These are phyloP conservation scores for Erodium trifolium DNA, from an alignment of 441 rosid species.

Conservation along the genomic window DNA sequence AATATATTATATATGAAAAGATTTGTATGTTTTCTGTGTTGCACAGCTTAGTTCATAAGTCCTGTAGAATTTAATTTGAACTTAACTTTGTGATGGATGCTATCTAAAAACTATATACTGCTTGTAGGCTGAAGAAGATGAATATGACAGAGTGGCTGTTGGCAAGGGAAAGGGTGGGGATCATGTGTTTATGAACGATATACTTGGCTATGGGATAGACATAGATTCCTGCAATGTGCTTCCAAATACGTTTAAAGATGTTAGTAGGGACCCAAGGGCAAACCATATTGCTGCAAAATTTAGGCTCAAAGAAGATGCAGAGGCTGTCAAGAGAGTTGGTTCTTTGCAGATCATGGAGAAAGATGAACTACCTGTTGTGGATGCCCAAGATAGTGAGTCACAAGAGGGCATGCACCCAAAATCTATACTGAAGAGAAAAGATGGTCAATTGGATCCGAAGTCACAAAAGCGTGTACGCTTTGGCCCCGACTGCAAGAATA, in stretches of 20 bases:
- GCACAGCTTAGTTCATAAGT: too few relatives aligned
- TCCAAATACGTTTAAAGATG: constrained; percentile 10
- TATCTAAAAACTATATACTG: constrained; percentile 26
- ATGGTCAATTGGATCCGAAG: constrained; percentile 23
- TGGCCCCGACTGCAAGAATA: constrained; percentile 23
- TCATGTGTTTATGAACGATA: constrained; percentile 27
- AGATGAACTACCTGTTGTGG: constrained; percentile 13
- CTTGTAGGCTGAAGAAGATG: constrained; percentile 46
- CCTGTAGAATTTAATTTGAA: neutral
- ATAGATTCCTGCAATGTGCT: constrained; percentile 21
- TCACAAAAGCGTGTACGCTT: constrained; percentile 39
- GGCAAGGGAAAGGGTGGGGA: constrained; percentile 30
- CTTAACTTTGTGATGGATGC: neutral
- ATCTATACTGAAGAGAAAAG: constrained; percentile 44
- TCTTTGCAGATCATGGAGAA: constrained; percentile 12
- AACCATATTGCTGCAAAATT: constrained; percentile 32
- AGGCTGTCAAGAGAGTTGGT: constrained; percentile 24
- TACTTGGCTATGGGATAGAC: constrained; percentile 16
- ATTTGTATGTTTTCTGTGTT: too few relatives aligned
- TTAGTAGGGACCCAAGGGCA: constrained; percentile 32
- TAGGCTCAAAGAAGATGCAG: constrained; percentile 39
- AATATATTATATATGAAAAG: too few relatives aligned
- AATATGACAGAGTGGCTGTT: constrained; percentile 39
- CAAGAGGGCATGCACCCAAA: constrained; percentile 18
- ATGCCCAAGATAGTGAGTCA: too few relatives aligned